phyloP scores from a whole-genome alignment of 441 rosid genomes.

The Geranium incanum region DNA sequence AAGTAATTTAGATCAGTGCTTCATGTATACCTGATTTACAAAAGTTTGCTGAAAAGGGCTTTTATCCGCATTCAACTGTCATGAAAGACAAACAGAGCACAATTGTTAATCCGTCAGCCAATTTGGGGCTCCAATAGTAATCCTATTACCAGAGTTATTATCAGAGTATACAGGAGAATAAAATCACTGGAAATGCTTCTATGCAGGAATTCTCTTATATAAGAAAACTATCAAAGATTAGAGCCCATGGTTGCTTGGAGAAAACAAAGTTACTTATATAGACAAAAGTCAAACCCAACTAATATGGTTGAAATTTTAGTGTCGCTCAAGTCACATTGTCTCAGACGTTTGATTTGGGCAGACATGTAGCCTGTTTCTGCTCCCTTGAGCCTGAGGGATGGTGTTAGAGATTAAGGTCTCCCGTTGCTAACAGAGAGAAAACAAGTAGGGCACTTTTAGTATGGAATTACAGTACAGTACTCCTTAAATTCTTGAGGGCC shows the following conservation, averaged over 20 bases:
- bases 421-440: background rate
- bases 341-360: background rate
- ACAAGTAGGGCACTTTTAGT: background rate
- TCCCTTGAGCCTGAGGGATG: too few species aligned
- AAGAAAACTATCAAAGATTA: background rate
- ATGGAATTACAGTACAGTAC: background rate
- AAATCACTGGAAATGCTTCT: background rate
- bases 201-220: background rate
- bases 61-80: constrained; percentile 24
- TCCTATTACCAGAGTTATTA: background rate
- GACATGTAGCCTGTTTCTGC: background rate
- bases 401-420: background rate
- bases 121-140: background rate
- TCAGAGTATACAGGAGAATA: background rate
- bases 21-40: constrained; percentile 22
- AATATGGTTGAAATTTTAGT: too few species aligned
- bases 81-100: background rate
- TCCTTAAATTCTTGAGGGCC: background rate
- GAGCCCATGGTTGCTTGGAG: background rate
- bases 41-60: constrained; percentile 26
- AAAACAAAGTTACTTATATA: background rate
- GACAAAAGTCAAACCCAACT: too few species aligned
- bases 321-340: too few species aligned
- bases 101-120: background rate
- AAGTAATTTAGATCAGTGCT: background rate